Evolutionary conservation across 352 stramenopile genomes (phyloP).

Genomic region (Achlya hypogyna): DNA sequence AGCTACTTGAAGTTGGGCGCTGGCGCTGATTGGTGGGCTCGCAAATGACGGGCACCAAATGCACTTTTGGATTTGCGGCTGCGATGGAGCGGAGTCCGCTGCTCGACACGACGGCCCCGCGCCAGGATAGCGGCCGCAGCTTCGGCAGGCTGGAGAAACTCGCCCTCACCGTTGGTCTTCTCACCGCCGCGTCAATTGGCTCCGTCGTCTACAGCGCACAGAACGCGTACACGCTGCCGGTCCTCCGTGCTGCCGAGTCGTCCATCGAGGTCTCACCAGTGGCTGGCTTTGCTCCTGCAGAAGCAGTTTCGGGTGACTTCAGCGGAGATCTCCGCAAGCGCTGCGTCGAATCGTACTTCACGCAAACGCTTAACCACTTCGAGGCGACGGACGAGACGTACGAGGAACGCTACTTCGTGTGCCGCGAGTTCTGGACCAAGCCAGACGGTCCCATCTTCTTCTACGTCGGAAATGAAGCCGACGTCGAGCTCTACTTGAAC

Average conservation of each 20-base stretch:
- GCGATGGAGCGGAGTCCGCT: neutral
- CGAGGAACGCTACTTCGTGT: conserved; percentile 62
- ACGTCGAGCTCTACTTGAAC: conserved; percentile 55
- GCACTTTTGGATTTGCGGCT: neutral
- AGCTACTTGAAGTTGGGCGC: neutral
- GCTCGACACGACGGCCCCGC: neutral
- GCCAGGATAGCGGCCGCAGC: neutral
- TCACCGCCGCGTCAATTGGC: neutral
- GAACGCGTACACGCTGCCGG: neutral
- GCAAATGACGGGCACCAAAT: neutral
- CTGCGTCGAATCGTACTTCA: conserved; percentile 38
- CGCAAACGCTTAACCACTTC: conserved; percentile 47
- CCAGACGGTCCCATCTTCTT: conserved; percentile 50
- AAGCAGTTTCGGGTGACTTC: neutral
- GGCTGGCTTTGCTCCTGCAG: neutral
- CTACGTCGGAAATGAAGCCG: conserved; percentile 63
- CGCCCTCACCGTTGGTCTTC: neutral
- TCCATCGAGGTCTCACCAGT: neutral
- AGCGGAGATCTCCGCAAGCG: conserved; percentile 32
- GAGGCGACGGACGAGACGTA: conserved; percentile 12
- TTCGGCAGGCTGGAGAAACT: neutral
- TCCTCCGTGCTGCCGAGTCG: neutral
- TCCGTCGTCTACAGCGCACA: conserved; percentile 3
- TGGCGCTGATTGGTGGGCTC: neutral
- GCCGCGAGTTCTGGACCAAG: conserved; percentile 37